A percentile compares a stretch with the other conserved stretches of the same genome.
phyloP scores from a whole-genome alignment of 768 basidiomycete species.

The Hemileccinum rubropunctum region DNA sequence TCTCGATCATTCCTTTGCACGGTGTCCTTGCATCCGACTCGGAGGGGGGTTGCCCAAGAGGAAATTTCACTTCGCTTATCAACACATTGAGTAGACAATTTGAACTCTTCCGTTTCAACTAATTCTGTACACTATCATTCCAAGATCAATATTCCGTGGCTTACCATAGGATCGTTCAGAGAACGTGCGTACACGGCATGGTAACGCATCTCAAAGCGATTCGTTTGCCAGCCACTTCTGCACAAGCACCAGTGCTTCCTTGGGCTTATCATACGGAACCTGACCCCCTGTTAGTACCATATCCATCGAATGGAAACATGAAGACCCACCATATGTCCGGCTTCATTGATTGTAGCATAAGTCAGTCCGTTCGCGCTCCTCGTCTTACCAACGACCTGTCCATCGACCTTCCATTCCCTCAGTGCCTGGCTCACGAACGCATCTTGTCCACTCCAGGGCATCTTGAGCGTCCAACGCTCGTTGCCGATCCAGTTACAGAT shows the following conservation, averaged over 20 bases:
- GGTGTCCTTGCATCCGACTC: conserved; percentile 11
- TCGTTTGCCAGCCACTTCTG: conserved; percentile 41
- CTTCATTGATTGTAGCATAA: conserved; percentile 57
- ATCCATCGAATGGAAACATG: too few relatives aligned
- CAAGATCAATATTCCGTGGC: neutral
- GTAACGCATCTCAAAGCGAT: conserved; percentile 4
- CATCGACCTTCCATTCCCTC: conserved; percentile 56
- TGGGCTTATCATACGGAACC: conserved; percentile 60
- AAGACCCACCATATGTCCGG: conserved; percentile 75
- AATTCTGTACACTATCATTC: neutral
- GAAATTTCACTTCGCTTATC: neutral
- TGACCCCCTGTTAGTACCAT: too few relatives aligned
- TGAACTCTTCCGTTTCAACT: neutral
- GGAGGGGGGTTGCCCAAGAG: neutral
- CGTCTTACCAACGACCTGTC: conserved; percentile 46
- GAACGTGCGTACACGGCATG: neutral
- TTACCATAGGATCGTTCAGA: too few relatives aligned
- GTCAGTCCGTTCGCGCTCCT: conserved; percentile 55
- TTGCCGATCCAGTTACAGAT: conserved; percentile 81
- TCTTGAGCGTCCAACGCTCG: conserved; percentile 67
- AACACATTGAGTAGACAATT: neutral
- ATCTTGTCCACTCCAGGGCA: conserved; percentile 63
- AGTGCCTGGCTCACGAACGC: conserved; percentile 46
- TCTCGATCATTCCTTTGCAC: neutral
- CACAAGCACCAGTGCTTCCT: conserved; percentile 45